Percentiles rank a stretch among this genome's conserved stretches.
These are phyloP conservation scores for Agastache rugosa DNA, from an alignment of 257 asterid species.

Conservation along the genomic window DNA sequence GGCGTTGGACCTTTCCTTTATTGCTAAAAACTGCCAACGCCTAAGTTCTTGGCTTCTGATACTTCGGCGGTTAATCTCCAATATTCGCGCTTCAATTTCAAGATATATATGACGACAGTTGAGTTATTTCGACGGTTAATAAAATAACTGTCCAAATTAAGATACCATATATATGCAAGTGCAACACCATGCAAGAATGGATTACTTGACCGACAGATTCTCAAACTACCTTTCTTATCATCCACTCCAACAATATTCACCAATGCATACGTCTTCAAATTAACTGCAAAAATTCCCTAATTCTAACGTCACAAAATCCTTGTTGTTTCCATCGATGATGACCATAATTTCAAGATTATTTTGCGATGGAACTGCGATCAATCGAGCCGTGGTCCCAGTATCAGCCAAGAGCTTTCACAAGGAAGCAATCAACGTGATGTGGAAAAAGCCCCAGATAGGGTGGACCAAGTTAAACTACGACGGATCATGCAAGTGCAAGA, in stretches of 20 bases:
- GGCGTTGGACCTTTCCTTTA: not conserved
- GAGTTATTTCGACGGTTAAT: conserved; percentile 42
- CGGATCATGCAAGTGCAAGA: conserved; percentile 74
- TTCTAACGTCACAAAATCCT: not conserved
- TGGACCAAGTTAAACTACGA: conserved; percentile 84
- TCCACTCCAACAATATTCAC: conserved; percentile 38
- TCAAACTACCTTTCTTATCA: conserved; percentile 50
- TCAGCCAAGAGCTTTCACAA: conserved; percentile 54
- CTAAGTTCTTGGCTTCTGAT: conserved; percentile 45
- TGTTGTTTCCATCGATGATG: conserved; percentile 16
- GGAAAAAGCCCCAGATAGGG: conserved; percentile 66
- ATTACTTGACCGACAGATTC: conserved; percentile 27
- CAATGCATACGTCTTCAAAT: not conserved
- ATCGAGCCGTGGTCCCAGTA: conserved; percentile 1
- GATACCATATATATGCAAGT: conserved; percentile 4
- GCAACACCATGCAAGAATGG: conserved; percentile 14
- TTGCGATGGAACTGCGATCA: conserved; percentile 21
- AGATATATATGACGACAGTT: not conserved
- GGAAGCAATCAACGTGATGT: conserved; percentile 48
- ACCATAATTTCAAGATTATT: conserved; percentile 43
- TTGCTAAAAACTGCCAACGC: not conserved
- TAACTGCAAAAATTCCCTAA: not conserved
- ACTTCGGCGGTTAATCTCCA: conserved; percentile 42
- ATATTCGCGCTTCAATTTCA: conserved; percentile 35
- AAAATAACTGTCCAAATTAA: conserved; percentile 48